These are phyloP conservation scores for Aspergillus alliaceus DNA, from an alignment of 2,329 filamentous ascomycete species.

Conservation along the genomic window DNA sequence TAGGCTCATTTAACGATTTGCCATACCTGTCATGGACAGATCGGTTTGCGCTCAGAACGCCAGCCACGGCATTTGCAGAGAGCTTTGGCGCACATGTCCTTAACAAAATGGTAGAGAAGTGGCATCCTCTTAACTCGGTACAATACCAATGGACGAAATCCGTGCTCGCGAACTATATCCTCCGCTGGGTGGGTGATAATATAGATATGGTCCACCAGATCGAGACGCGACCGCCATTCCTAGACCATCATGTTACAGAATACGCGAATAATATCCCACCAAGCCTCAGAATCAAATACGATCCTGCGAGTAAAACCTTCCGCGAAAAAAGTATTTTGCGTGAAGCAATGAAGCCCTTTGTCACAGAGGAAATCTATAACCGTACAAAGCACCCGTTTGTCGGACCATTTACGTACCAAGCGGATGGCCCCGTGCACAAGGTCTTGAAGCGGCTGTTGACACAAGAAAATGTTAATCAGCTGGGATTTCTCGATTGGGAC, in stretches of 20 bases:
- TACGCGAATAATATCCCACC: conserved; percentile 27
- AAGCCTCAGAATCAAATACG: conserved; percentile 18
- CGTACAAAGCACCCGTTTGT: conserved; percentile 50
- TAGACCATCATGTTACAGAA: conserved; percentile 33
- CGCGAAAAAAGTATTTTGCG: conserved; percentile 6
- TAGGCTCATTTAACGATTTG: conserved; percentile 33
- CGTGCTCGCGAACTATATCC: conserved; percentile 12
- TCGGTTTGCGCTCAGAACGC: conserved; percentile 2
- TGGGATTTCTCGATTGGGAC: conserved; percentile 46
- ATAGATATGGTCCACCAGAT: conserved; percentile 29
- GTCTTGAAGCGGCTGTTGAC: conserved; percentile 33
- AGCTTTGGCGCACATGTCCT: conserved; percentile 4
- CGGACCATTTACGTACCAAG: conserved; percentile 45
- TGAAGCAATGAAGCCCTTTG: conserved; percentile 5
- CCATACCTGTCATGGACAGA: conserved; percentile 38
- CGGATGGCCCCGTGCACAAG: conserved; percentile 45
- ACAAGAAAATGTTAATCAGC: conserved; percentile 34
- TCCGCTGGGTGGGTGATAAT: conserved; percentile 19
- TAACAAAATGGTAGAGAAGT: conserved; percentile 7
- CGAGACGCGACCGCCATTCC: conserved; percentile 31
- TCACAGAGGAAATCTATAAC: conserved; percentile 6
- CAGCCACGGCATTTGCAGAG: conserved; percentile 16
- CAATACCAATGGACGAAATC: conserved; percentile 14
- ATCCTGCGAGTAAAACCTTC: background rate
- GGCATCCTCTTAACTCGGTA: conserved; percentile 9